Conservation (phyloP, 2,329 filamentous ascomycete genomes). For the Endocalyx cinctus region DNA sequence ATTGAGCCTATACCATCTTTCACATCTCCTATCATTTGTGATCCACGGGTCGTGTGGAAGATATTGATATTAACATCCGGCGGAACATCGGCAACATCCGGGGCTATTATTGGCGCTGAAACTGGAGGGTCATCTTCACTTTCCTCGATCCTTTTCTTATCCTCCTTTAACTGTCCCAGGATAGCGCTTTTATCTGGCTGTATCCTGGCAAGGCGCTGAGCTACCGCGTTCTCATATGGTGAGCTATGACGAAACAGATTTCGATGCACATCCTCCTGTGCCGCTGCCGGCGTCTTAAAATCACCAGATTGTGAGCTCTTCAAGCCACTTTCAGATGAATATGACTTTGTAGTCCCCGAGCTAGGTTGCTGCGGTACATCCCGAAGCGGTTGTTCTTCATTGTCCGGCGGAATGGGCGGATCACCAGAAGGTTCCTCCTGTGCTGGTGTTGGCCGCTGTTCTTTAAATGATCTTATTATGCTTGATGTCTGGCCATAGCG, state of each 20-base stretch:
- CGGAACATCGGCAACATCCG: slow-evolving; percentile 29
- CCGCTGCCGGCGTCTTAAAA: too few relatives aligned
- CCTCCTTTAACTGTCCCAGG: slow-evolving; percentile 13
- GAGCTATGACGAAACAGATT: slow-evolving; percentile 8
- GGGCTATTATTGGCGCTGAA: too few relatives aligned
- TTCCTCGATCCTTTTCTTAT: too few relatives aligned
- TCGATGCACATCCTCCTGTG: slow-evolving; percentile 6
- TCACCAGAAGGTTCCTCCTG: neutral
- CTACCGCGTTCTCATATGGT: slow-evolving; percentile 6
- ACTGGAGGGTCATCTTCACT: too few relatives aligned
- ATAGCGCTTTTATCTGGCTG: slow-evolving; percentile 19
- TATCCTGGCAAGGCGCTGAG: slow-evolving; percentile 6
- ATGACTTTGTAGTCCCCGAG: too few relatives aligned
- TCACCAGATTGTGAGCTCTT: too few relatives aligned
- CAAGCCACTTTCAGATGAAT: too few relatives aligned
- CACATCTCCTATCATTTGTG: slow-evolving; percentile 36
- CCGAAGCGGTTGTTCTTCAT: too few relatives aligned
- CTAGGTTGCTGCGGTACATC: too few relatives aligned
- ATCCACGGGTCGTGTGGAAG: slow-evolving; percentile 43
- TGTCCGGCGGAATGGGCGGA: too few relatives aligned
- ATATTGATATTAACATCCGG: slow-evolving; percentile 40
- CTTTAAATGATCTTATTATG: slow-evolving; percentile 32
- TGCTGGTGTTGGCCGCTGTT: slow-evolving; percentile 7
- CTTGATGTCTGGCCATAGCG: slow-evolving; percentile 44
- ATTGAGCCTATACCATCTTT: slow-evolving; percentile 15